A percentile compares a stretch with the other conserved stretches of the same genome.
Evolutionary conservation across 2,329 filamentous ascomycete species (phyloP).

Genomic region (Apiospora aurea): DNA sequence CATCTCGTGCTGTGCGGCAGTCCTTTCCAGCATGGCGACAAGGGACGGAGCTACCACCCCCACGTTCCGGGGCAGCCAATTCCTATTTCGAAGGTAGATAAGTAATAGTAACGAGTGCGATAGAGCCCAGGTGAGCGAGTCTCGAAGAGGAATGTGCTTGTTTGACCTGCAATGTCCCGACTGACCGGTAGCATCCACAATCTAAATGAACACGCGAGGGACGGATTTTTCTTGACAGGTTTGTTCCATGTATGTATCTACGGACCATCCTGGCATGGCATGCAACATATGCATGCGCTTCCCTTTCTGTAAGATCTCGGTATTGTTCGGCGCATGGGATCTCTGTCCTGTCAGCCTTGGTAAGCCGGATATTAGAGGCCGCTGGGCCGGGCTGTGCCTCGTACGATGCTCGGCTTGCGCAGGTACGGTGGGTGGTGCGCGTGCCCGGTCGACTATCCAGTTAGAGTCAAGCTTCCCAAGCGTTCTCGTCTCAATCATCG

Average conservation of each 20-base stretch:
- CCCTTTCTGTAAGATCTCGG: constrained; percentile 5
- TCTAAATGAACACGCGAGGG: neutral
- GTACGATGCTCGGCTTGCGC: constrained; percentile 17
- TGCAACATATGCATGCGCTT: neutral
- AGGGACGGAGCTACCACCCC: neutral
- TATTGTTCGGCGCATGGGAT: constrained; percentile 6
- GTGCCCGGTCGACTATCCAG: neutral
- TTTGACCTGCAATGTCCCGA: constrained; percentile 3
- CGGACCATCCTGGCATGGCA: neutral
- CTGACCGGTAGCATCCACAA: constrained; percentile 13
- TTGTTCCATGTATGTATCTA: neutral
- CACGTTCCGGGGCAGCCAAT: neutral
- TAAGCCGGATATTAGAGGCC: constrained; percentile 3
- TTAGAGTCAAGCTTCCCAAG: constrained; percentile 1
- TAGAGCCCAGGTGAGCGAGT: neutral
- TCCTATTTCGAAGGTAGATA: neutral
- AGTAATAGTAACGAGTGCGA: neutral
- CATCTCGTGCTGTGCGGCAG: neutral
- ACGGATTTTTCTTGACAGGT: neutral
- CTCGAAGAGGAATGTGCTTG: constrained; percentile 17
- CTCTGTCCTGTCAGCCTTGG: constrained; percentile 1
- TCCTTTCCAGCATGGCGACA: neutral
- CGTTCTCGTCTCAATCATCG: neutral
- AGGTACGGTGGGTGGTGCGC: constrained; percentile 12
- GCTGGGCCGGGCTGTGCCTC: constrained; percentile 18